These are phyloP conservation scores for Pythium periplocum DNA, from an alignment of 352 stramenopile species.

Conservation along the genomic window DNA sequence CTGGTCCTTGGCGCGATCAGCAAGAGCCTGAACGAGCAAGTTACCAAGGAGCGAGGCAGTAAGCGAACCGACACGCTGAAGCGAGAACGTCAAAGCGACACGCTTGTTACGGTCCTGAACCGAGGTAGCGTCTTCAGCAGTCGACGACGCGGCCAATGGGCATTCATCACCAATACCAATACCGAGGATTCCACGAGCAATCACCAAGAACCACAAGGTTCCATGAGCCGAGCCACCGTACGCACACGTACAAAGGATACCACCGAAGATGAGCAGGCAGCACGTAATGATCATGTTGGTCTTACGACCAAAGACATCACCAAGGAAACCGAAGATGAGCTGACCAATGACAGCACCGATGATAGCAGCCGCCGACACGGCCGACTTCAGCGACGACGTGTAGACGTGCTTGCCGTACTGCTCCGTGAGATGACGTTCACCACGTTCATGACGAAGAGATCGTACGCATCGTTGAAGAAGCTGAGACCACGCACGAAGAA, in stretches of 20 bases:
- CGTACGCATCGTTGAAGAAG: too few relatives aligned
- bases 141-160: slow-evolving; percentile 40
- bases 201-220: slow-evolving; percentile 63
- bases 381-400: slow-evolving; percentile 53
- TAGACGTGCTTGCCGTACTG: slow-evolving; percentile 32
- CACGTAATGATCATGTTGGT: slow-evolving; percentile 72
- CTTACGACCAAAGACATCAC: slow-evolving; percentile 53
- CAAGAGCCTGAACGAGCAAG: slow-evolving; percentile 41
- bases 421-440: too few relatives aligned
- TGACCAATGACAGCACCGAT: slow-evolving; percentile 51
- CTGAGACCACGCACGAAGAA: too few relatives aligned
- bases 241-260: slow-evolving; percentile 52
- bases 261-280: slow-evolving; percentile 53
- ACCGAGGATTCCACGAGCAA: slow-evolving; percentile 51
- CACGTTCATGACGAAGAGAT: too few relatives aligned
- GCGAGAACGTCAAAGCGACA: slow-evolving; percentile 55
- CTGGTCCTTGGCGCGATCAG: slow-evolving; percentile 28
- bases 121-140: slow-evolving; percentile 32
- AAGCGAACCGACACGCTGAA: slow-evolving; percentile 53
- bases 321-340: slow-evolving; percentile 50
- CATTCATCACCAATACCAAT: slow-evolving; percentile 59
- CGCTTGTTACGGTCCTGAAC: slow-evolving; percentile 36
- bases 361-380: slow-evolving; percentile 49
- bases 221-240: slow-evolving; percentile 30
- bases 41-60: slow-evolving; percentile 59